Evolutionary conservation across 192 early-diverging fungal genomes (phyloP).

Genomic region (Kickxella alabastrina): DNA sequence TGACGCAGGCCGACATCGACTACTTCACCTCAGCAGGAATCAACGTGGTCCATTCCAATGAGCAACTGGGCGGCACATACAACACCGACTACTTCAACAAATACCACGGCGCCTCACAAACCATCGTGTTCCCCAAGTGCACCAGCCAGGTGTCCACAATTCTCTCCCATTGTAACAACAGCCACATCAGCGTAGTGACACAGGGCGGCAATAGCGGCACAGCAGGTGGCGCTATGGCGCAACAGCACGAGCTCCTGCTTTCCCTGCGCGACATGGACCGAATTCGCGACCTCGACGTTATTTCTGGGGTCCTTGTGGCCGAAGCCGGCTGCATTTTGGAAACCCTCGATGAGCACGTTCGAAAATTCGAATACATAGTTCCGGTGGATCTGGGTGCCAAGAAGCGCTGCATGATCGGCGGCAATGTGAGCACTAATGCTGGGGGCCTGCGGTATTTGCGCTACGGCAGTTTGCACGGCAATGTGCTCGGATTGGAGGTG

Average conservation of each 20-base stretch:
- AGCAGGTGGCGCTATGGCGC: constrained; percentile 88
- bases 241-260: constrained; percentile 88
- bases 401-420: constrained; percentile 92
- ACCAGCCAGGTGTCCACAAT: constrained; percentile 81
- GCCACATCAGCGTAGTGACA: constrained; percentile 80
- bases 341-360: constrained; percentile 77
- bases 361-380: constrained; percentile 81
- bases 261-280: constrained; percentile 73
- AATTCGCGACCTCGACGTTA: constrained; percentile 64
- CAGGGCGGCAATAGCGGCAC: constrained; percentile 98
- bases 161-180: constrained; percentile 80
- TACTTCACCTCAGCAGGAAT: constrained; percentile 26
- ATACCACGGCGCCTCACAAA: constrained; percentile 73
- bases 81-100: constrained; percentile 88
- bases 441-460: constrained; percentile 91
- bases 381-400: constrained; percentile 87
- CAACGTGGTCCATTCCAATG: constrained; percentile 8
- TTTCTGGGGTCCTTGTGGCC: constrained; percentile 79
- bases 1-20: constrained; percentile 22
- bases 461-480: constrained; percentile 93
- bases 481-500: constrained; percentile 89
- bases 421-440: constrained; percentile 96
- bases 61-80: constrained; percentile 22
- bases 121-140: constrained; percentile 79
- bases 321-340: constrained; percentile 92